phyloP scores from a whole-genome alignment of 2,329 filamentous ascomycete genomes.

The Hortaea sp. region DNA sequence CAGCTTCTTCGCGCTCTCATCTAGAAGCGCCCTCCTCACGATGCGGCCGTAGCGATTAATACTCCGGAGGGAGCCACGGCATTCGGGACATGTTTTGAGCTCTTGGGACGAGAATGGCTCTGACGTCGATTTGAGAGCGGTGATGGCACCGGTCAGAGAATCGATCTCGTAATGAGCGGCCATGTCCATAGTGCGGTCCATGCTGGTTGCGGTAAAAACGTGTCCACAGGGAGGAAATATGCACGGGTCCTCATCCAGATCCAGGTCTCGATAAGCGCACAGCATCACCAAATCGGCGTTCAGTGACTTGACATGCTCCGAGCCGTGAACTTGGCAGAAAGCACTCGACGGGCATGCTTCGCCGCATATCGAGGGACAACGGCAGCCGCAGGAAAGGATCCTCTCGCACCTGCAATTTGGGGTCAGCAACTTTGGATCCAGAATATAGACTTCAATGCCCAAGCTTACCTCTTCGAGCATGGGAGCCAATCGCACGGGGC shows the following conservation, averaged over 20 bases:
- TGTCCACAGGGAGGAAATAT: conserved; percentile 56
- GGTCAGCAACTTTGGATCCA: too few relatives aligned
- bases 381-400: conserved; percentile 48
- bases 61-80: conserved; percentile 48
- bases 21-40: conserved; percentile 48
- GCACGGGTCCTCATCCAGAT: conserved; percentile 51
- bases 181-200: conserved; percentile 54
- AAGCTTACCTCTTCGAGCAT: conserved; percentile 40
- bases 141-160: conserved; percentile 9
- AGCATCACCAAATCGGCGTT: conserved; percentile 49
- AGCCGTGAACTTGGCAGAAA: conserved; percentile 50
- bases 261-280: conserved; percentile 45
- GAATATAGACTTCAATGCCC: not conserved
- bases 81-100: conserved; percentile 48
- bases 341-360: conserved; percentile 45
- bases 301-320: conserved; percentile 33
- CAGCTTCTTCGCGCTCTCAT: conserved; percentile 56
- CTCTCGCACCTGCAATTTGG: conserved; percentile 35
- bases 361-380: conserved; percentile 55
- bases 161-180: conserved; percentile 38
- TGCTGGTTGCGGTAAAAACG: conserved; percentile 47
- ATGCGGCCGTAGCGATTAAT: conserved; percentile 54
- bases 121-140: conserved; percentile 26
- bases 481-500: conserved; percentile 59
- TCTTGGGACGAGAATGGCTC: conserved; percentile 40